Evolutionary conservation across 1,284 basidiomycete genomes (phyloP).

Genomic region (Cystodermella granulosa): DNA sequence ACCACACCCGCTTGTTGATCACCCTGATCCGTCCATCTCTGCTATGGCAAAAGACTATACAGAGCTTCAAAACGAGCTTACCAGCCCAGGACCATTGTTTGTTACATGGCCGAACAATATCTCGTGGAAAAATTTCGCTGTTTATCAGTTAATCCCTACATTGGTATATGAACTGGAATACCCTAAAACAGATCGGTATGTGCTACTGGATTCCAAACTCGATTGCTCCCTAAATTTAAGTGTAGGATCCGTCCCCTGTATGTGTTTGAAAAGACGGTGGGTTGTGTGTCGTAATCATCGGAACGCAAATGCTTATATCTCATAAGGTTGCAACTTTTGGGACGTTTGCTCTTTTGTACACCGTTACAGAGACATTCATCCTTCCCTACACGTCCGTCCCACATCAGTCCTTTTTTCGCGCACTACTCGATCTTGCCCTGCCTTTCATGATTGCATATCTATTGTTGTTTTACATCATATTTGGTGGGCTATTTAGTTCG

Average conservation of each 20-base stretch:
- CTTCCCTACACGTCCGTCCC: constrained; percentile 71
- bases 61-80: constrained; percentile 74
- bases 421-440: constrained; percentile 80
- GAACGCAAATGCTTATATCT: not conserved
- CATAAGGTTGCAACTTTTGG: constrained; percentile 80
- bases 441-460: constrained; percentile 89
- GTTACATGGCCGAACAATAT: constrained; percentile 86
- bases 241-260: constrained; percentile 82
- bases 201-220: constrained; percentile 5
- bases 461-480: constrained; percentile 79
- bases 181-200: constrained; percentile 78
- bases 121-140: constrained; percentile 76
- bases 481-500: constrained; percentile 55
- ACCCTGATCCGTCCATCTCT: constrained; percentile 66
- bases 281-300: constrained; percentile 4
- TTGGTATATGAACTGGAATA: constrained; percentile 97
- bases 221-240: constrained; percentile 1
- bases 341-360: constrained; percentile 88
- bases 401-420: constrained; percentile 70
- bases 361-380: constrained; percentile 91
- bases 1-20: constrained; percentile 65
- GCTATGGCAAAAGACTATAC: constrained; percentile 72
- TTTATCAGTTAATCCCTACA: constrained; percentile 87
- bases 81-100: constrained; percentile 59
- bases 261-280: constrained; percentile 84